Base-by-base conservation (phyloP, 2,329 filamentous ascomycete species). In the Dichotomopilus funicola region DNA sequence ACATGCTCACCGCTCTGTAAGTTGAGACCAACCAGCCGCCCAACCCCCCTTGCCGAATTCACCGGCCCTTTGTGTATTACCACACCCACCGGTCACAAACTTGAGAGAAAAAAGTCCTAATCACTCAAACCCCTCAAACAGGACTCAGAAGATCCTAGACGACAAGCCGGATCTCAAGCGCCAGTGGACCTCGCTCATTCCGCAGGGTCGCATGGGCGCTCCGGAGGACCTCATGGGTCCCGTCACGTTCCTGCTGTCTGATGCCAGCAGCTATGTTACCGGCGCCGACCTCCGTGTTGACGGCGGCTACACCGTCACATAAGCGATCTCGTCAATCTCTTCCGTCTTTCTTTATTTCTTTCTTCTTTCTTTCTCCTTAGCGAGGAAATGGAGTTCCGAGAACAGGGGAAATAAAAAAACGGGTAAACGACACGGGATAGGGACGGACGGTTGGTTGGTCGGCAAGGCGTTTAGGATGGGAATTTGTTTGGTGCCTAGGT, bases 1-100 rank as follows among this genome's bases (percentile, higher is more conserved):
- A 97, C 73, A 97, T 97, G 92, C 76, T 96, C 63, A 96, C 92
- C 12, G 88, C 91, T 56, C 75, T 96, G 88, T 92, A 78, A 82
- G 87, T 75, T 41, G 38, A 46, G 19, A 34, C 38, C 13, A 40
- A 13, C 35, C 10, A 31, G 36, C 47, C 47, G 47, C 19, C 1
- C 6, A 12, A 7, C 40, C 6, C 19, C 19, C 19, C 19, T 27
- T 27, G 19, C 19, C 19, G 19, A 27, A 27, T 27, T 27, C 19
- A 27, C 19, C 19, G 19, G 19, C 19, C 19, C 19, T 27, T 27
- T 27, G 19, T 27, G 19, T 27, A 27, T 27, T 27, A 27, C 19
- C 19, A 27, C 19, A 27, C 19, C 37, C 12, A 12, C 37, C 37
- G 37, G 12, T 9, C 8, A 12, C 37, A 9, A 13, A 42, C 40